These are phyloP conservation scores for Cladosporium phlei DNA, from an alignment of 2,329 filamentous ascomycete species.

Conservation along the genomic window DNA sequence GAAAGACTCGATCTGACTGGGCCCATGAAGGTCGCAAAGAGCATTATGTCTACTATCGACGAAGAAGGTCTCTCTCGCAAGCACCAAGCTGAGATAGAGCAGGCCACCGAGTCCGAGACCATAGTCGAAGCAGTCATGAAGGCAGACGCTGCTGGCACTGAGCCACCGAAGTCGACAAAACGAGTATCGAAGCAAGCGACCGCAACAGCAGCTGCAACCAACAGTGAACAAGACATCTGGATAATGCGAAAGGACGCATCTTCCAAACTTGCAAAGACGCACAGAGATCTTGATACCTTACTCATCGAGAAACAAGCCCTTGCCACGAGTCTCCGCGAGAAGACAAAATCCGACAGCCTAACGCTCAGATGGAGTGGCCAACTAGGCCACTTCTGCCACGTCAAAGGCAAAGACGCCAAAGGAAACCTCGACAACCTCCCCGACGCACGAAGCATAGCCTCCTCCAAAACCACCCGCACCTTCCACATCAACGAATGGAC, in stretches of 20 bases:
- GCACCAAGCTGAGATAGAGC: conserved; percentile 70
- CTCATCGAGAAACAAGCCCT: conserved; percentile 57
- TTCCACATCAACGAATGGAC: conserved; percentile 86
- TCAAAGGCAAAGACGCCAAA: conserved; percentile 71
- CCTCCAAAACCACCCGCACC: conserved; percentile 77
- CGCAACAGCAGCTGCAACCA: conserved; percentile 4
- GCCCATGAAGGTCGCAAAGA: conserved; percentile 62
- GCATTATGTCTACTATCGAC: conserved; percentile 76
- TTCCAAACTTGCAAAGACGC: conserved; percentile 58
- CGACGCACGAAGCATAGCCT: conserved; percentile 58
- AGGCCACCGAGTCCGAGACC: conserved; percentile 64
- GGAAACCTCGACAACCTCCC: conserved; percentile 39
- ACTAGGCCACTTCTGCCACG: conserved; percentile 83
- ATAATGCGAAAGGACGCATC: conserved; percentile 66
- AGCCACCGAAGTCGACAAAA: conserved; percentile 31
- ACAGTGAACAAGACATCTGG: conserved; percentile 47
- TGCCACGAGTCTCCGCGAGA: conserved; percentile 55
- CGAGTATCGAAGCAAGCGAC: conserved; percentile 18
- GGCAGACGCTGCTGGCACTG: conserved; percentile 58
- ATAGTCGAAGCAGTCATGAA: conserved; percentile 68
- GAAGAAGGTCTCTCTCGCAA: conserved; percentile 83
- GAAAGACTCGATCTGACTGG: conserved; percentile 61
- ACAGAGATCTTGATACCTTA: conserved; percentile 60
- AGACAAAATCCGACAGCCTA: conserved; percentile 55
- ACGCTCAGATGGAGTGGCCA: conserved; percentile 81